These are phyloP conservation scores for Lipomyces starkeyi DNA, from an alignment of 805 yeast species.

Conservation along the genomic window DNA sequence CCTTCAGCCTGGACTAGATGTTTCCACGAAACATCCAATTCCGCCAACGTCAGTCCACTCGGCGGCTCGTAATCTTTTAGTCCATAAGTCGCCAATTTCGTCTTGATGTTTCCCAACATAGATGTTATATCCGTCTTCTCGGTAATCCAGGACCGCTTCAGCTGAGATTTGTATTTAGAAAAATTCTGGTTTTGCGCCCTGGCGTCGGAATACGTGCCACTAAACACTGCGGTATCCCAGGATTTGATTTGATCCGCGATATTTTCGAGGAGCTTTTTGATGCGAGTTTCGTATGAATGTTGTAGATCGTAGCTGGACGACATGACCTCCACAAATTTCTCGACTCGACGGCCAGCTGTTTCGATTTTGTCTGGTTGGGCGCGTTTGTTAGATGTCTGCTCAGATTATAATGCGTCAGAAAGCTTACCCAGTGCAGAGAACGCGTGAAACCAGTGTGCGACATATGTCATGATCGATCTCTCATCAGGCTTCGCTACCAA, in stretches of 20 bases:
- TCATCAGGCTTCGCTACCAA: slow-evolving; percentile 61
- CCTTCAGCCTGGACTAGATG: slow-evolving; percentile 46
- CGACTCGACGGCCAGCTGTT: slow-evolving; percentile 49
- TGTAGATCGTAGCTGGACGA: slow-evolving; percentile 45
- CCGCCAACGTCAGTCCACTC: slow-evolving; percentile 41
- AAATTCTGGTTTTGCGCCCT: slow-evolving; percentile 42
- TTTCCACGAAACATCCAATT: slow-evolving; percentile 47
- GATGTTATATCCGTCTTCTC: slow-evolving; percentile 49
- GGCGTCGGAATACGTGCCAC: slow-evolving; percentile 43
- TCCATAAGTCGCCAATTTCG: slow-evolving; percentile 48
- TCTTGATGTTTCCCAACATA: slow-evolving; percentile 48
- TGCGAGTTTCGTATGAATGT: slow-evolving; percentile 46
- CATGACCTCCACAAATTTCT: slow-evolving; percentile 48
- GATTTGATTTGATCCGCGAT: slow-evolving; percentile 37
- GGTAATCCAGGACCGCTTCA: slow-evolving; percentile 49
- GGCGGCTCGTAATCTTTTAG: slow-evolving; percentile 49
- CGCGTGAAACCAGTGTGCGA: slow-evolving; percentile 63
- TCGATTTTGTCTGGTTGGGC: slow-evolving; percentile 43
- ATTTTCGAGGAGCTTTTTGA: slow-evolving; percentile 41
- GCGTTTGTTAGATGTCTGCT: background rate
- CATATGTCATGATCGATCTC: slow-evolving; percentile 61
- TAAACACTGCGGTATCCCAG: slow-evolving; percentile 44
- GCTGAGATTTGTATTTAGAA: slow-evolving; percentile 41
- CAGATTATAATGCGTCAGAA: slow-evolving; percentile 19
- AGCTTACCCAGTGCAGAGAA: slow-evolving; percentile 44